phyloP scores from a whole-genome alignment of 2,329 filamentous ascomycete genomes.

The Alternaria alternata region DNA sequence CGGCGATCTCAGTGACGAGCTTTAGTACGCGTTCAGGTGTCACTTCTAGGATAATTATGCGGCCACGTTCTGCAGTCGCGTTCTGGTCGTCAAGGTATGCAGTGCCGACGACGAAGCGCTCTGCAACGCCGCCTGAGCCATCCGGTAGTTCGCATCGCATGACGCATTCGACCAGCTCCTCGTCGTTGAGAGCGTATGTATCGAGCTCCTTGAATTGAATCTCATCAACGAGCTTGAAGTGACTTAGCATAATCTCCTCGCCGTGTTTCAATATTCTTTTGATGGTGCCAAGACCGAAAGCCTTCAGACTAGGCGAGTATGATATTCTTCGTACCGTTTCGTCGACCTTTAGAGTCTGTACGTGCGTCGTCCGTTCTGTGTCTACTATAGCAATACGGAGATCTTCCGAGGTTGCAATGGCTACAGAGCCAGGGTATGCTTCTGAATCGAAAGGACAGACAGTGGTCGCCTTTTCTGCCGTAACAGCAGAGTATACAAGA shows the following conservation, averaged over 20 bases:
- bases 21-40: conserved; percentile 77
- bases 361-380: conserved; percentile 84
- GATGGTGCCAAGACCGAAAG: conserved; percentile 88
- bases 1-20: conserved; percentile 70
- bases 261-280: conserved; percentile 74
- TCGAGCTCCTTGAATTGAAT: conserved; percentile 83
- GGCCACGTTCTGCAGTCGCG: conserved; percentile 66
- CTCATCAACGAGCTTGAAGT: conserved; percentile 91
- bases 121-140: conserved; percentile 64
- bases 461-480: conserved; percentile 81
- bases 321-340: conserved; percentile 88
- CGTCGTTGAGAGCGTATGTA: conserved; percentile 68
- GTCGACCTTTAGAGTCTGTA: conserved; percentile 78
- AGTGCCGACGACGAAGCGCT: conserved; percentile 92
- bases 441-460: conserved; percentile 84
- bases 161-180: conserved; percentile 86
- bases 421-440: conserved; percentile 81
- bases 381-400: conserved; percentile 85
- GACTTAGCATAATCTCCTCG: conserved; percentile 78
- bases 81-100: conserved; percentile 73
- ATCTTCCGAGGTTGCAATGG: conserved; percentile 78
- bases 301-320: conserved; percentile 79
- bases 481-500: conserved; percentile 92
- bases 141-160: conserved; percentile 77
- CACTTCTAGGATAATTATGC: conserved; percentile 86